phyloP scores from a whole-genome alignment of 2,329 filamentous ascomycete genomes.

The Cadophora malorum region DNA sequence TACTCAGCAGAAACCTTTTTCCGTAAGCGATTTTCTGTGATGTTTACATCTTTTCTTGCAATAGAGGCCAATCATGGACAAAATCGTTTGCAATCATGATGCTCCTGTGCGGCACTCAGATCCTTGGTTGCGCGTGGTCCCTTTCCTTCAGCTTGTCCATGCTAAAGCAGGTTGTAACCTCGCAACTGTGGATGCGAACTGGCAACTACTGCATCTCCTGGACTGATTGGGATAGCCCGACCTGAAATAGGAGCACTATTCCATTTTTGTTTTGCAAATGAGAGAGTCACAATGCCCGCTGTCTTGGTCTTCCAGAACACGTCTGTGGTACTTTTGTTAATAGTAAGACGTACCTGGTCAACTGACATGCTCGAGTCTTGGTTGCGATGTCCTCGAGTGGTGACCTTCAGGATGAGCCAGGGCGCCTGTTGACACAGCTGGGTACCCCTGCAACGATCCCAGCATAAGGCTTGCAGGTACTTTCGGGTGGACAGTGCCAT shows the following conservation, averaged over 20 bases:
- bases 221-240: not conserved
- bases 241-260: slow-evolving; percentile 7
- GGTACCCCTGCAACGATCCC: not conserved
- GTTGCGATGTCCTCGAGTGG: not conserved
- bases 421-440: not conserved
- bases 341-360: not conserved
- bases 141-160: not conserved
- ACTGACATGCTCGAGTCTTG: not conserved
- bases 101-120: not conserved
- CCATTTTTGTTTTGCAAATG: not conserved
- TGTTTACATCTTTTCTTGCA: not conserved
- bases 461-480: slow-evolving; percentile 3
- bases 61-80: not conserved
- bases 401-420: not conserved
- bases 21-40: not conserved
- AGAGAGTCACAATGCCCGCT: not conserved
- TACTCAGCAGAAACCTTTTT: slow-evolving; percentile 4
- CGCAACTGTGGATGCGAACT: not conserved
- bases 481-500: slow-evolving; percentile 16
- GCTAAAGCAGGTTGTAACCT: slow-evolving; percentile 1
- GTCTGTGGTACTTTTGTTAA: slow-evolving; percentile 6
- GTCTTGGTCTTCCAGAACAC: not conserved
- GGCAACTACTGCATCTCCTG: not conserved
- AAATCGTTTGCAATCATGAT: not conserved
- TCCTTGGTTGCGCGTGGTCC: not conserved